These are phyloP conservation scores for Takashimella koratensis DNA, from an alignment of 1,284 basidiomycete genomes.

Conservation along the genomic window DNA sequence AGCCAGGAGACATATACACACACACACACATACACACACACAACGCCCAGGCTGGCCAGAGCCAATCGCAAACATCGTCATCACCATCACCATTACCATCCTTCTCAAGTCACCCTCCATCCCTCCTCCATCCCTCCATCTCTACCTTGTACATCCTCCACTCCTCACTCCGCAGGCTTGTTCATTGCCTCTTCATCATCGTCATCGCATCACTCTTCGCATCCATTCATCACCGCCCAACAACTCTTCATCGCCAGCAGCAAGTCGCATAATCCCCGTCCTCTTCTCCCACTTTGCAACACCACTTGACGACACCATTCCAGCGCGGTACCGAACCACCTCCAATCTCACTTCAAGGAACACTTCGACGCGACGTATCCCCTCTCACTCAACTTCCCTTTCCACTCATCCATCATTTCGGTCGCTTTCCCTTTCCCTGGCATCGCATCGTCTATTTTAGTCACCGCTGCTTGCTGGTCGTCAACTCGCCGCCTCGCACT, in stretches of 20 bases:
- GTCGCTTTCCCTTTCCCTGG: neutral
- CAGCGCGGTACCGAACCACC: neutral
- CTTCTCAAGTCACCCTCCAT: conserved; percentile 1
- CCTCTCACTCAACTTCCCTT: neutral
- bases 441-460: neutral
- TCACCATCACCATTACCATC: neutral
- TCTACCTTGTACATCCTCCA: neutral
- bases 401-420: neutral
- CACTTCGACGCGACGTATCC: neutral
- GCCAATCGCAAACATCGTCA: too few relatives aligned
- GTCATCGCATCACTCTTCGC: neutral
- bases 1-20: too few relatives aligned
- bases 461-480: too few relatives aligned
- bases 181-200: too few relatives aligned
- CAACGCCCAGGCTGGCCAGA: too few relatives aligned
- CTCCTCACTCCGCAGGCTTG: too few relatives aligned
- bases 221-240: neutral
- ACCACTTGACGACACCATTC: neutral
- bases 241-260: neutral
- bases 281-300: neutral
- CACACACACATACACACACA: too few relatives aligned
- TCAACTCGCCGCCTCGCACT: too few relatives aligned
- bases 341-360: neutral
- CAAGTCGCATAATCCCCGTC: neutral
- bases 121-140: conserved; percentile 3